These are phyloP conservation scores for Boechera retrofracta DNA, from an alignment of 345 rosid genomes.

Conservation along the genomic window DNA sequence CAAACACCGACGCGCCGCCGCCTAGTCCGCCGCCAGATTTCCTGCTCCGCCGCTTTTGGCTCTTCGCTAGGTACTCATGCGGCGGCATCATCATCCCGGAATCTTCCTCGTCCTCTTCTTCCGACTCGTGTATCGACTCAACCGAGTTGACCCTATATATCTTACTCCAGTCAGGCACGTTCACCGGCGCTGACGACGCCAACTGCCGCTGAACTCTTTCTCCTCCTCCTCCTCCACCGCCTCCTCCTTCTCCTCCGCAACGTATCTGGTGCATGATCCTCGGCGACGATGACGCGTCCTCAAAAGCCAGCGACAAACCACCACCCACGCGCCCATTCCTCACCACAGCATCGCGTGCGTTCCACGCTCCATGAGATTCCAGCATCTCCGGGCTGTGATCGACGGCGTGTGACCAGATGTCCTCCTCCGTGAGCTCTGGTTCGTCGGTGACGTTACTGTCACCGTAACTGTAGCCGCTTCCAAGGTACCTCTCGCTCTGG, in stretches of 20 bases:
- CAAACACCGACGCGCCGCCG: conserved; percentile 72
- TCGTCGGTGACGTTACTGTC: conserved; percentile 42
- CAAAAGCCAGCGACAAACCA: conserved; percentile 76
- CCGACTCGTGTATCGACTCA: conserved; percentile 77
- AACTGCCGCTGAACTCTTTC: conserved; percentile 14
- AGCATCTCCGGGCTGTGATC: conserved; percentile 41
- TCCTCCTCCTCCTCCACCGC: conserved; percentile 20
- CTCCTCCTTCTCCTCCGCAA: conserved; percentile 44
- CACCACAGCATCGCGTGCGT: conserved; percentile 41
- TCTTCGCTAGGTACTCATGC: conserved; percentile 89
- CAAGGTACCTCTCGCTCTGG: conserved; percentile 75
- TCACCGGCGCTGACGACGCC: conserved; percentile 76
- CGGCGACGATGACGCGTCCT: conserved; percentile 54
- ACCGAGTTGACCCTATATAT: conserved; percentile 78
- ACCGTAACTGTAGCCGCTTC: conserved; percentile 51
- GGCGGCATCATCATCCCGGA: conserved; percentile 85
- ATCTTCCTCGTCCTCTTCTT: conserved; percentile 66
- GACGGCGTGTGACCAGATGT: conserved; percentile 78
- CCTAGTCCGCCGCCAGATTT: conserved; percentile 49
- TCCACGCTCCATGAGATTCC: conserved; percentile 48
- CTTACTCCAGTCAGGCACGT: conserved; percentile 97
- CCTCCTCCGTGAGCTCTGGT: conserved; percentile 79
- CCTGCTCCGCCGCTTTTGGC: conserved; percentile 57
- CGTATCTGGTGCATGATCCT: conserved; percentile 83
- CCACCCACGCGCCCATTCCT: conserved; percentile 57